Percentiles rank a stretch among this genome's conserved stretches.
Evolutionary conservation across 2,329 filamentous ascomycete species (phyloP).

Genomic region (Pleomassaria siparia): DNA sequence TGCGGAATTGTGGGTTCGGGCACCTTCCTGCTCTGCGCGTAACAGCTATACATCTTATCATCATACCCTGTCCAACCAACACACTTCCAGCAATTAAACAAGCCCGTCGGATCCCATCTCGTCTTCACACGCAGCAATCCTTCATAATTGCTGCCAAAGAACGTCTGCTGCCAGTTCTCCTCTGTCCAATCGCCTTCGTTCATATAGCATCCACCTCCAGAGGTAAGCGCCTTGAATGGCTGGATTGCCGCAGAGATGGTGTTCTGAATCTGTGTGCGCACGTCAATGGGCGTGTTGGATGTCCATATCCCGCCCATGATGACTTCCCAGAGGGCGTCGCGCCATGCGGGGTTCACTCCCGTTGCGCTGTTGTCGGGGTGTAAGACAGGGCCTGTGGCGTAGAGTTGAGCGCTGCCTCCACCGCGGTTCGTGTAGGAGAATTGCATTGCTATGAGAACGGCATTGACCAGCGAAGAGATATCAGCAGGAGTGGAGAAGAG

Average conservation of each 20-base stretch:
- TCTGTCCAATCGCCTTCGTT: slow-evolving; percentile 42
- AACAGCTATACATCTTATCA: slow-evolving; percentile 20
- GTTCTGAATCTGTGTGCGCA: slow-evolving; percentile 29
- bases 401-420: slow-evolving; percentile 36
- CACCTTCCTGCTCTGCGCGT: slow-evolving; percentile 7
- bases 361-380: slow-evolving; percentile 34
- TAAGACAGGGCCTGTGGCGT: slow-evolving; percentile 37
- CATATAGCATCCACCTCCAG: slow-evolving; percentile 39
- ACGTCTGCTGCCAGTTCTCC: slow-evolving; percentile 37
- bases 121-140: slow-evolving; percentile 30
- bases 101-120: slow-evolving; percentile 30
- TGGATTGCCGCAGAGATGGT: slow-evolving; percentile 33
- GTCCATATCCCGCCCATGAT: slow-evolving; percentile 38
- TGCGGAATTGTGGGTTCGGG: slow-evolving; percentile 10
- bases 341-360: slow-evolving; percentile 35
- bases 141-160: slow-evolving; percentile 38
- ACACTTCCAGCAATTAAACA: slow-evolving; percentile 43
- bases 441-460: slow-evolving; percentile 36
- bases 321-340: slow-evolving; percentile 37
- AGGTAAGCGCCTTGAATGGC: slow-evolving; percentile 36
- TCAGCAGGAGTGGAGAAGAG: slow-evolving; percentile 24
- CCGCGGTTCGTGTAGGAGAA: slow-evolving; percentile 28
- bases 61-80: slow-evolving; percentile 39
- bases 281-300: slow-evolving; percentile 14
- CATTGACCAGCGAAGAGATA: slow-evolving; percentile 30